Evolutionary conservation across 192 early-diverging fungal species (phyloP), one percentile per base, ranked within the genome.

Genomic region (Entomortierella beljakovae): DNA sequence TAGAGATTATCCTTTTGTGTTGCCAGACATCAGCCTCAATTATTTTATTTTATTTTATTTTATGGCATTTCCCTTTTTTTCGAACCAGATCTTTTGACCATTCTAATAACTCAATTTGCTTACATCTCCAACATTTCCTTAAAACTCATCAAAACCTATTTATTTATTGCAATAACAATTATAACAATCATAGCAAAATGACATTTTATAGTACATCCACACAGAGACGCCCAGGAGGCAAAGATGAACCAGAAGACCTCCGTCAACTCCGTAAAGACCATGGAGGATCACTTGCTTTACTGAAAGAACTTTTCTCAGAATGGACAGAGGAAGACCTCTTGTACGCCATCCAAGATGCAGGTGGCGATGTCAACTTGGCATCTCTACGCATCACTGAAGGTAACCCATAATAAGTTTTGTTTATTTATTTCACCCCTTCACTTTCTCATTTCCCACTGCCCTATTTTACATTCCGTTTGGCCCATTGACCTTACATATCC

Each of bases 291-390:
- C 83, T 95, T 62, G 76, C 86, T 32, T 86, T 84, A 53, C 74
- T 95, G 54, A 82, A 84, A 54, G 92, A 93, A 75, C 71, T 95
- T 58, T 93, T 93, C 74, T 83, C 90, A 37, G 90, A 90, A 53
- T 99, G 96, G 95, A 84, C 92, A 69, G 93, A 96, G 69, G 90
- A 89, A 69, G 97, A 99, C 83, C 86, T 99, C 62, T 74, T 96
- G 48, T 92, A 87, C 43, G 89, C 89, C 26, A 82, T 98, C 62
- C 90, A 94, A 76, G 97, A 99, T 68, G 91, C 91, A 51, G 70
- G 88, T 49, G 96, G 96, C 26, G 94, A 99, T 73, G 76, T 97
- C 42, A 93, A 96, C 34, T 65, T 87, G 26, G 91, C 95, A 52
- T 90, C 92, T 83, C 83, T 66, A 55, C 85, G 95, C 59, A 98